Base-by-base conservation (phyloP, 2,329 filamentous ascomycete genomes). In the Epicoccum nigrum region DNA sequence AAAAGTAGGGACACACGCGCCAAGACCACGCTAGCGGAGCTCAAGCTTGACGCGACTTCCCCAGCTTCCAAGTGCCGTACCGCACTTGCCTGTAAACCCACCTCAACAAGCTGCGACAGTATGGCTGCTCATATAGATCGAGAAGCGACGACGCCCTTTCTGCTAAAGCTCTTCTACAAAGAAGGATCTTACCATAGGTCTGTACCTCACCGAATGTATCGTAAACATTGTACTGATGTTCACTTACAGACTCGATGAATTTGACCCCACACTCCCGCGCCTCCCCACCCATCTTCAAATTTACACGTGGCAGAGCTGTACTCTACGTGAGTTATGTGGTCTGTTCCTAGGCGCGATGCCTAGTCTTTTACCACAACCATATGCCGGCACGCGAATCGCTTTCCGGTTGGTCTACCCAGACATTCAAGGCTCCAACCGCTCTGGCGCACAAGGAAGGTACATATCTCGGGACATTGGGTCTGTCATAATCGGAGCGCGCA, bases 351-450 rank as follows among this genome's bases (percentile, higher is more conserved):
- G 84, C 42, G 82, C 87, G 1, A 79, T 90, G 1, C 88, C 89
- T 0, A 76, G 79, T 2, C 76, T 91, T 16, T 82, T 96, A 2
- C 90, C 92, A 0, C 78, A 81, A 30, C 89, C 89, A 0, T 83
- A 87, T 6, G 82, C 92, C 32, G 92, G 93, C 54, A 93, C 92
- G 7, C 86, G 93, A 45, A 81, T 97, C n/a, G 86, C 85, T 54
- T 97, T 94, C 76, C 88, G 92, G 39, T 83, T 96, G 15, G 85
- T 97, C 45, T 96, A 89, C 70, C 88, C 89, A 1, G 91, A 96
- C 72, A 84, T 88, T 19, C 75, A 79, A 43, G 74, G 73, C 35
- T 71, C 79, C 52, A 65, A 75, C 46, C 59, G 68, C 4, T 59
- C 72, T 64, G 58, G 73, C 69, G 75, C 73, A 20, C 74, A 80